Evolutionary conservation across 2,329 filamentous ascomycete species (phyloP), one percentile per base, ranked within the genome.

Genomic region (Escovopsis weberi): DNA sequence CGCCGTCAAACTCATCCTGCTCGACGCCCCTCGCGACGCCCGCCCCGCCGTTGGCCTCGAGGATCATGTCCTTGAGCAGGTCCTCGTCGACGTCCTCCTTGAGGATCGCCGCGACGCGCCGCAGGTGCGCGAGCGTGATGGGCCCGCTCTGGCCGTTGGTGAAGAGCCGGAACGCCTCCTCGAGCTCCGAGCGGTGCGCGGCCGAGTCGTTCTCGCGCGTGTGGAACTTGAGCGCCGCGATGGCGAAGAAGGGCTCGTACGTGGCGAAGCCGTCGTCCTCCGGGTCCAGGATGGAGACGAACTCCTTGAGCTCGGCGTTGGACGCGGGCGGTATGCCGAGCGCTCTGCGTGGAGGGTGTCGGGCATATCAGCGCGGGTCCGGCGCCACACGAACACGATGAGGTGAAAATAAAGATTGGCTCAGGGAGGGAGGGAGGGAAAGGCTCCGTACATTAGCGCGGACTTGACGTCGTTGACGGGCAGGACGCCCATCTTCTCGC

Each of bases 21-120:
- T 69, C 75, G 9, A 94, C 89, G 7, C 83, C 85, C 44, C 68
- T 73, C 33, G 69, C 75, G 10, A 83, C 73, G 12, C 82, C 80
- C 4, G 72, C 77, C 2, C 85, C 86, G 3, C 84, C 85, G 60
- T 93, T 95, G 39, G 89, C 91, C 68, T 96, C 89, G 39, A 87
- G 67, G 45, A 98, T 82, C 91, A 98, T 98, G 66, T 95, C 87
- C 64, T 76, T 78, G 56, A 98, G 65, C 56, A 94, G 63, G 39
- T 85, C 80, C 54, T 96, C 91, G 45, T 77, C 75, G 23, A 94
- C 80, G 47, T 80, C 85, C 63, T 94, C 86, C 62, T 86, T 85
- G 53, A 98, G 64, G 53, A 85, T 75, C 51, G 75, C 78, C 36
- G 88, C 87, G 42, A 95, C 80, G 54, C 82, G 72, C 56, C 77